These are phyloP conservation scores for Botrytis cinerea DNA, from an alignment of 2,329 filamentous ascomycete genomes.

Conservation along the genomic window DNA sequence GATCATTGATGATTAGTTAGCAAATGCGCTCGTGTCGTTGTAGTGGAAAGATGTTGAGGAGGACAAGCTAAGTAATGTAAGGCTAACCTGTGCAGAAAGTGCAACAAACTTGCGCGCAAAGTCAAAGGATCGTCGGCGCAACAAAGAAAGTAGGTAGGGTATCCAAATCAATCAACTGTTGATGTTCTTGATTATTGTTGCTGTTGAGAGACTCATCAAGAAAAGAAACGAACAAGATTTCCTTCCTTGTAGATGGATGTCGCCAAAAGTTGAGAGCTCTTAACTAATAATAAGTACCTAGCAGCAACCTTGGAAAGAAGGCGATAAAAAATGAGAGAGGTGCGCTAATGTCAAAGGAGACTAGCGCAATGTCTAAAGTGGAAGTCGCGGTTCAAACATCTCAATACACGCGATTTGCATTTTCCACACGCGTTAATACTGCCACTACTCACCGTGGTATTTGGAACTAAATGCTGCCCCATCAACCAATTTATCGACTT, in stretches of 20 bases:
- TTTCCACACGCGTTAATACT: slow-evolving; percentile 3
- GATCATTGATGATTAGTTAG: neutral
- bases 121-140: slow-evolving; percentile 12
- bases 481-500: slow-evolving; percentile 18
- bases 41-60: neutral
- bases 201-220: neutral
- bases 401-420: slow-evolving; percentile 12
- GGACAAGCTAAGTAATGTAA: neutral
- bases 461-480: slow-evolving; percentile 13
- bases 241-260: neutral
- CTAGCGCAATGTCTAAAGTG: slow-evolving; percentile 8
- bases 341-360: neutral
- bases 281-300: neutral
- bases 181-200: neutral
- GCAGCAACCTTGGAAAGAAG: neutral
- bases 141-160: slow-evolving; percentile 8
- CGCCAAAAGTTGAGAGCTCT: slow-evolving; percentile 9
- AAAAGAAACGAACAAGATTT: neutral
- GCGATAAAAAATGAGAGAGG: slow-evolving; percentile 1
- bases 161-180: neutral
- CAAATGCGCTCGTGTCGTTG: neutral
- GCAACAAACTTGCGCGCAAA: slow-evolving; percentile 15
- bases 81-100: neutral
- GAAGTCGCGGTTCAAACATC: slow-evolving; percentile 17
- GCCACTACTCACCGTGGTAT: neutral